A percentile compares a stretch with the other conserved stretches of the same genome.
Conservation (phyloP, 1,139 yeast species). For the Debaryomyces udenii region DNA sequence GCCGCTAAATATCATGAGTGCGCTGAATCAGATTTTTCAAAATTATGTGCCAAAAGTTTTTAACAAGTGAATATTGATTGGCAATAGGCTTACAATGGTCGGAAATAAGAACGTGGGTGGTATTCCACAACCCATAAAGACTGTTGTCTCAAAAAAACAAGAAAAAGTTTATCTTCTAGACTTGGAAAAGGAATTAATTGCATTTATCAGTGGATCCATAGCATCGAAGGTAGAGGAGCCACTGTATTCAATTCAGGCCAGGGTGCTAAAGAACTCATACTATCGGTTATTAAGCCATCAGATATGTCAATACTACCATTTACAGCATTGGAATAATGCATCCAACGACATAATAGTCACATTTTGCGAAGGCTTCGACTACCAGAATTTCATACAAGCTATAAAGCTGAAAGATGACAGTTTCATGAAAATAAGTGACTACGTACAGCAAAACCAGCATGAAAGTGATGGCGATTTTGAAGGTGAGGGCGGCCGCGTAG, state of each 20-base stretch:
- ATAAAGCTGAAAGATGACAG: constrained; percentile 11
- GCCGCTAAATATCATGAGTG: background rate
- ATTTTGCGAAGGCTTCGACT: constrained; percentile 9
- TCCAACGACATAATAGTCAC: constrained; percentile 32
- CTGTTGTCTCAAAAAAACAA: constrained; percentile 49
- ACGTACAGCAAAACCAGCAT: background rate
- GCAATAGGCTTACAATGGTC: background rate
- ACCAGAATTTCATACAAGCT: constrained; percentile 11
- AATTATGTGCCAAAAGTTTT: constrained; percentile 4
- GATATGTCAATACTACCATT: constrained; percentile 64
- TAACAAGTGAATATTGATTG: background rate
- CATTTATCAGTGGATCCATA: constrained; percentile 31
- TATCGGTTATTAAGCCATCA: constrained; percentile 69
- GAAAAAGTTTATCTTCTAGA: constrained; percentile 56
- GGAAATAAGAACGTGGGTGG: constrained; percentile 15
- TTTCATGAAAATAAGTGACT: constrained; percentile 7
- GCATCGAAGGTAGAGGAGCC: constrained; percentile 12
- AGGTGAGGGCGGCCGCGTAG: background rate
- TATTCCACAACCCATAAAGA: constrained; percentile 22
- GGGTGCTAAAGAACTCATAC: constrained; percentile 62
- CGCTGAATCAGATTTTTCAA: constrained; percentile 8
- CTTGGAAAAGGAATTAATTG: constrained; percentile 51
- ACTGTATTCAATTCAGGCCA: constrained; percentile 24
- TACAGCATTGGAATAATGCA: constrained; percentile 38
- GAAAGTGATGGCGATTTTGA: background rate